Evolutionary conservation across 75 land plant genomes (phyloP), one percentile per base, ranked within the genome.

Genomic region (Adiantum capillusveneris): DNA sequence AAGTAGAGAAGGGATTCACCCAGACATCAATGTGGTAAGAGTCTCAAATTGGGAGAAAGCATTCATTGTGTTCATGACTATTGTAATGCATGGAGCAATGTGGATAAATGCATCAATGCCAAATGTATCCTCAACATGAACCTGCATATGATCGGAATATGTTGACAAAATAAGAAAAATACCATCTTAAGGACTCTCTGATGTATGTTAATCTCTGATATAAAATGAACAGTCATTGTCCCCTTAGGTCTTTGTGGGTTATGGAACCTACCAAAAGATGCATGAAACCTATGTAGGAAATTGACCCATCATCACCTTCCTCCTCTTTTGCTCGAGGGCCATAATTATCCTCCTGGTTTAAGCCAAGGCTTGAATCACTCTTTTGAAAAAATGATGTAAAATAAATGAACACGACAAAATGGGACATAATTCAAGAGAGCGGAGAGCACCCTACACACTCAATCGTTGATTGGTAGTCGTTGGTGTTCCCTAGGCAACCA

Each of bases 281-380:
- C 95, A 93, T 83, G 25, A 93, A 57, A 58, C 88, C 95, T 16
- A 89, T 77, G 62, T 88, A 93, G 57, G 88, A 93, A 9, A 88
- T 75, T 19, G 90, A 69, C 24, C 80, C 58, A 14, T 90, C 96
- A 9, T 78, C 73, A 7, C 49, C 61, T 0, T 67, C 79, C 27
- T 16, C 36, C 48, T 44, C 63, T 39, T 34, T 55, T 31, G 55
- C 16, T 1, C 58, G 28, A 44, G 67, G 31, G 48, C 1, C 58
- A 42, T 57, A 71, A 19, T 45, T 64, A 16, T 65, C 69, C 46
- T 75, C 84, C 65, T 84, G 17, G n/a, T n/a, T n/a, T n/a, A n/a
- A n/a, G n/a, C n/a, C n/a, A n/a, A n/a, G n/a, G n/a, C n/a, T n/a
- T n/a, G n/a, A n/a, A n/a, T n/a, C n/a, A n/a, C n/a, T n/a, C n/a